Evolutionary conservation across 108 stramenopile species (phyloP).

Genomic region (Nannochloropsis salina): DNA sequence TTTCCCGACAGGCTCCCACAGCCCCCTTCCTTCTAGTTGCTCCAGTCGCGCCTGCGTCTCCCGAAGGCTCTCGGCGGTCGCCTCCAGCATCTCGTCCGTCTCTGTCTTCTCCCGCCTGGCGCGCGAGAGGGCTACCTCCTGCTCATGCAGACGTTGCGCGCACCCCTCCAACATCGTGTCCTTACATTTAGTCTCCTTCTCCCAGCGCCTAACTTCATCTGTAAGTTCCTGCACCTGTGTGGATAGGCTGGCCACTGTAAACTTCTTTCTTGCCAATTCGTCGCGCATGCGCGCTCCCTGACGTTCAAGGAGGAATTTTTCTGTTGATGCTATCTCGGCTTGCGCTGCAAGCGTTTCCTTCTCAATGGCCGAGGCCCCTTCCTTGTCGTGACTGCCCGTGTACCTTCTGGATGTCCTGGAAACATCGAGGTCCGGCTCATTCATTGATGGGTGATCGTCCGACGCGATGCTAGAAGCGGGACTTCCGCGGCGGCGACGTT

Average conservation of each 20-base stretch:
- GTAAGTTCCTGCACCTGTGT: not conserved
- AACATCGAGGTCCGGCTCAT: no score
- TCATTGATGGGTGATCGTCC: no score
- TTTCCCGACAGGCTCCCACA: not conserved
- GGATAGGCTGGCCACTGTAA: not conserved
- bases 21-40: not conserved
- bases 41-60: not conserved
- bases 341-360: not conserved
- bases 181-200: not conserved
- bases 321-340: not conserved
- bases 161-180: not conserved
- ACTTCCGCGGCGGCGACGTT: no score
- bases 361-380: not conserved
- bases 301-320: not conserved
- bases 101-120: not conserved
- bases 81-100: not conserved
- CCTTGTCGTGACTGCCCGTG: not conserved
- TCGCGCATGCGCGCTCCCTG: not conserved
- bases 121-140: not conserved
- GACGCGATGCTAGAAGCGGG: no score
- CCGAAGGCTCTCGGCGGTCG: not conserved
- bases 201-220: not conserved
- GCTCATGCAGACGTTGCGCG: not conserved
- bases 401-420: no score
- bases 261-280: not conserved